phyloP scores from a whole-genome alignment of 768 basidiomycete species.

The Xerocomellus chrysenteron region DNA sequence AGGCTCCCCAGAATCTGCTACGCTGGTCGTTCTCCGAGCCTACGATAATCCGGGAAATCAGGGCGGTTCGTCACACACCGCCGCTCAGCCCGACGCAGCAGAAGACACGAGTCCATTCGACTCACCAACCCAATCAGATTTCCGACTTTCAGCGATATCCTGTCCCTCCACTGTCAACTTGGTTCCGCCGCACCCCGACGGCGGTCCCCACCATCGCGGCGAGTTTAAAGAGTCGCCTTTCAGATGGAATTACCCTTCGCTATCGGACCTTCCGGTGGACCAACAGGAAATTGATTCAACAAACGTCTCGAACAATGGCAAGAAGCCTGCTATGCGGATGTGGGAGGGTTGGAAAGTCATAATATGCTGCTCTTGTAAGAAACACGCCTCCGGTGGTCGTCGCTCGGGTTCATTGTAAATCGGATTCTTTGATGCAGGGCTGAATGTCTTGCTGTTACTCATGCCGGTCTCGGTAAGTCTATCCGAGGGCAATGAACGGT shows the following conservation, averaged over 20 bases:
- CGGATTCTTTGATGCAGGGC: slow-evolving; percentile 44
- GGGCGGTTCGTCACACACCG: neutral
- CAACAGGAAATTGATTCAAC: slow-evolving; percentile 2
- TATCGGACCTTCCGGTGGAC: slow-evolving; percentile 19
- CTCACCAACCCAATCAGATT: slow-evolving; percentile 23
- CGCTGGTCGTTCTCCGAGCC: slow-evolving; percentile 27
- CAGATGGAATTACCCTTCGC: slow-evolving; percentile 29
- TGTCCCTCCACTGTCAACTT: slow-evolving; percentile 23
- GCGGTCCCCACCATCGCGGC: slow-evolving; percentile 1
- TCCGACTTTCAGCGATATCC: slow-evolving; percentile 25
- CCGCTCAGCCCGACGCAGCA: neutral
- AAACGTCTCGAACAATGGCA: neutral
- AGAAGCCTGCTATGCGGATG: slow-evolving; percentile 17
- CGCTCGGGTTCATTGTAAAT: neutral
- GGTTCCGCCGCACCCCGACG: slow-evolving; percentile 19
- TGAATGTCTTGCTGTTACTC: slow-evolving; percentile 64
- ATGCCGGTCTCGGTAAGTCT: slow-evolving; percentile 66
- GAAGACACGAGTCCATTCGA: slow-evolving; percentile 6
- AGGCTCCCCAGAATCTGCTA: slow-evolving; percentile 29
- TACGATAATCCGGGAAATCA: slow-evolving; percentile 16
- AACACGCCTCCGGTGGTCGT: neutral
- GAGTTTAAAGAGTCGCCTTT: slow-evolving; percentile 32
- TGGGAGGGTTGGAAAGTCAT: slow-evolving; percentile 56
- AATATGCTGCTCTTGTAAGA: slow-evolving; percentile 57
- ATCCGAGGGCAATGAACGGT: neutral